These are phyloP conservation scores for Linnemannia zychae DNA, from an alignment of 192 early-diverging fungal species.

Conservation along the genomic window DNA sequence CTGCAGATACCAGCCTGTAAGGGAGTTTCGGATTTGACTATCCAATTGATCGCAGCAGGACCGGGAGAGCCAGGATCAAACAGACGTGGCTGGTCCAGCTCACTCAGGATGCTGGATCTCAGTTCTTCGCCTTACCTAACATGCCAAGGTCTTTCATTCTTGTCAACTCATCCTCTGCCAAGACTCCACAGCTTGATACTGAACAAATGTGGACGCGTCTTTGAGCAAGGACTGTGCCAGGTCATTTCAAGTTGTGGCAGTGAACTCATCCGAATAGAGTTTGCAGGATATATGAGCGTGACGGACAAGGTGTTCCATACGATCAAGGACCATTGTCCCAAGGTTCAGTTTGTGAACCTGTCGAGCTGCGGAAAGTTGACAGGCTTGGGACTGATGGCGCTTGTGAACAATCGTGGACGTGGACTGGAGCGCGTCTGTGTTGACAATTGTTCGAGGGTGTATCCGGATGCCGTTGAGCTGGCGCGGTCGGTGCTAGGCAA, in stretches of 20 bases:
- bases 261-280: slow-evolving; percentile 31
- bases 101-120: slow-evolving; percentile 42
- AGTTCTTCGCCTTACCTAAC: slow-evolving; percentile 48
- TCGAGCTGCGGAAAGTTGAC: slow-evolving; percentile 29
- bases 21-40: slow-evolving; percentile 23
- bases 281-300: slow-evolving; percentile 20
- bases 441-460: slow-evolving; percentile 30
- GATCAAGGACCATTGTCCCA: slow-evolving; percentile 43
- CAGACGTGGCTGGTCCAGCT: slow-evolving; percentile 39
- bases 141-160: slow-evolving; percentile 12
- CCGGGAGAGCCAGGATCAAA: slow-evolving; percentile 6
- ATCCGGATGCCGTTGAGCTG: slow-evolving; percentile 39
- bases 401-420: slow-evolving; percentile 34
- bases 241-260: slow-evolving; percentile 16
- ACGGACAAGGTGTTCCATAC: slow-evolving; percentile 34
- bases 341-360: slow-evolving; percentile 27
- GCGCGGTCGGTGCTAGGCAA: slow-evolving; percentile 31
- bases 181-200: slow-evolving; percentile 31
- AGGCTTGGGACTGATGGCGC: slow-evolving; percentile 33
- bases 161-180: slow-evolving; percentile 19
- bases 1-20: slow-evolving; percentile 44
- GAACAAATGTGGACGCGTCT: slow-evolving; percentile 37
- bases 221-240: slow-evolving; percentile 22
- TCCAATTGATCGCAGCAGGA: slow-evolving; percentile 30
- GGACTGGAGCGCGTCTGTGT: slow-evolving; percentile 32